These are phyloP conservation scores for Sutorius australiensis DNA, from an alignment of 768 basidiomycete species.

Conservation along the genomic window DNA sequence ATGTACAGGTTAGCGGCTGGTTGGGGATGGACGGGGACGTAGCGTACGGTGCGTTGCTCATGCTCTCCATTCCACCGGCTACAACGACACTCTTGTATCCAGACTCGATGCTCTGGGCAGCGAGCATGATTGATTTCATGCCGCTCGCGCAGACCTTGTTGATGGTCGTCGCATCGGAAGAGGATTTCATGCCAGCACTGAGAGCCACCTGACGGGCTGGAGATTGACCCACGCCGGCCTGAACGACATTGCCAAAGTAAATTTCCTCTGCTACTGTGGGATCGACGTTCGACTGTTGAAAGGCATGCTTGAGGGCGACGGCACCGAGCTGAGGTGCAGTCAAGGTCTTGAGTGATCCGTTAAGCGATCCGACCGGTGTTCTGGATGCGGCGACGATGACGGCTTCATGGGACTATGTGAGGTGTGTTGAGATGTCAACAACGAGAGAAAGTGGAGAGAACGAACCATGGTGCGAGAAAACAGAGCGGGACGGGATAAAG, in stretches of 20 bases:
- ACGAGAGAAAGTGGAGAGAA: slow-evolving; percentile 1
- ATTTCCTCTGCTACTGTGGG: slow-evolving; percentile 88
- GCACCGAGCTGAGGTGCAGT: slow-evolving; percentile 90
- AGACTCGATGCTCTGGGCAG: slow-evolving; percentile 82
- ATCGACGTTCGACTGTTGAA: slow-evolving; percentile 74
- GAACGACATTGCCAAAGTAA: slow-evolving; percentile 96
- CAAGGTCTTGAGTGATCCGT: slow-evolving; percentile 82
- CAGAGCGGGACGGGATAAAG: slow-evolving; percentile 38
- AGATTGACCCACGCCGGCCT: slow-evolving; percentile 95
- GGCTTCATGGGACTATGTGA: slow-evolving; percentile 58
- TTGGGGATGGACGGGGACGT: background rate
- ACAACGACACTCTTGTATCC: slow-evolving; percentile 85
- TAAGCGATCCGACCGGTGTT: slow-evolving; percentile 91
- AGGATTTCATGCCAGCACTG: slow-evolving; percentile 72
- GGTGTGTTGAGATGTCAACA: background rate
- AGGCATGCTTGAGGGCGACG: slow-evolving; percentile 85
- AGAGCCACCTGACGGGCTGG: slow-evolving; percentile 99
- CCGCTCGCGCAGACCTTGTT: slow-evolving; percentile 99
- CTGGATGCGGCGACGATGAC: slow-evolving; percentile 93
- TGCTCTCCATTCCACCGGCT: slow-evolving; percentile 98
- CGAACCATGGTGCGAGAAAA: slow-evolving; percentile 50
- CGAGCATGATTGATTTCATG: slow-evolving; percentile 93
- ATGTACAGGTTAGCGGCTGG: background rate
- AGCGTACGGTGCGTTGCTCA: slow-evolving; percentile 97
- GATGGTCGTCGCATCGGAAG: slow-evolving; percentile 95